Base-by-base conservation (phyloP, 768 basidiomycete species). In the Amanita brunnescens region DNA sequence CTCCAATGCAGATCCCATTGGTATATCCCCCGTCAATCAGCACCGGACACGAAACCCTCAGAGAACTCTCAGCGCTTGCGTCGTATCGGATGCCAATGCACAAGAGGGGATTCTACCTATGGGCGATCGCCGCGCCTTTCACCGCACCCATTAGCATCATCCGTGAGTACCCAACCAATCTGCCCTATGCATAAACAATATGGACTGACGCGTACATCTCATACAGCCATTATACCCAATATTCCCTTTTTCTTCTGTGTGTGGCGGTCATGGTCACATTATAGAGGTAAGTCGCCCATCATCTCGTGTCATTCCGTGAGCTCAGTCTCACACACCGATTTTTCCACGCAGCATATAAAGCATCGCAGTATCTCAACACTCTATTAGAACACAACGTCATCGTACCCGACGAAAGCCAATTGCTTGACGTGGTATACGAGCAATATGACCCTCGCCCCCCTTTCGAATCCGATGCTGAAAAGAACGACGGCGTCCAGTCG, bases 211-310 rank as follows among this genome's bases (percentile, higher is more conserved):
- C 14, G 14, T 7, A 21, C 53, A 8, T 52, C 8, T 10, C 5
- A 39, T 45, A 20, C 14, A 91, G 88, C 88, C 21, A 61, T 91
- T 39, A 79, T 91, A 65, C 89, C 88, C 26, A 91, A 91, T 62
- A 65, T 91, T 18, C 88, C 88, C 0, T 84, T 91, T 63, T 88
- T 91, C 70, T 91, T 87, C 66, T 89, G 86, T 58, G 77, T 73
- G 8, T 91, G 88, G 88, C 75, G 88, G 39, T 81, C 86, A 38
- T 91, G 87, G 87, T 84, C 82, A 35, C 88, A 91, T 64, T 91
- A 84, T 62, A 78, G 73, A 75, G 87, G 87, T 87, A 32, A 7
- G 23, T 18, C 14, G 20, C 43, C 16, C 16, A 26, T 33, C 37
- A 8, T 20, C 26, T 41, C 34, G 53, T 35, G 12, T 33, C 4